Evolutionary conservation across 2,329 filamentous ascomycete species (phyloP).

Genomic region (Rachicladosporium sp.): DNA sequence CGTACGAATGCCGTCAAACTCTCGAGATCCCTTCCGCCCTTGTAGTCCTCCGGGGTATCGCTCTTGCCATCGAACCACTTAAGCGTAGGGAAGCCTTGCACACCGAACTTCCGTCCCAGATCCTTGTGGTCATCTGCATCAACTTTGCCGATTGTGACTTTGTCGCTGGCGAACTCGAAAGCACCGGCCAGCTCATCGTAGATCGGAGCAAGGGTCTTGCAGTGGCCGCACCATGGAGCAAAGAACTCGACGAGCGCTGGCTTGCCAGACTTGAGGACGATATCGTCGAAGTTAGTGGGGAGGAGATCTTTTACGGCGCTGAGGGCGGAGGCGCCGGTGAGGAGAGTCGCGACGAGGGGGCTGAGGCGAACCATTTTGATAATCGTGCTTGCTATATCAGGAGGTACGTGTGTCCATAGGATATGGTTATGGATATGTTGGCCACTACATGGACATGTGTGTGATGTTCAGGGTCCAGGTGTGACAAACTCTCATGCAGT

Average conservation of each 20-base stretch:
- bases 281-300: slow-evolving; percentile 79
- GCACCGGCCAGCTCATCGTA: slow-evolving; percentile 78
- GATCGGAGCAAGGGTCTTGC: slow-evolving; percentile 89
- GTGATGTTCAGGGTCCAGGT: too few relatives aligned
- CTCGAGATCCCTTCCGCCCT: slow-evolving; percentile 75
- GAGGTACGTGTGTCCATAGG: too few relatives aligned
- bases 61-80: slow-evolving; percentile 98
- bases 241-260: slow-evolving; percentile 97
- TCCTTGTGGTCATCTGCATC: slow-evolving; percentile 82
- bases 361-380: neutral
- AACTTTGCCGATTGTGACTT: slow-evolving; percentile 85
- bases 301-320: slow-evolving; percentile 84
- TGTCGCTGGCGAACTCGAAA: slow-evolving; percentile 61
- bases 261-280: slow-evolving; percentile 84
- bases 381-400: too few relatives aligned
- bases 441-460: too few relatives aligned
- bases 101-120: slow-evolving; percentile 72
- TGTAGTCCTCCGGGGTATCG: slow-evolving; percentile 73
- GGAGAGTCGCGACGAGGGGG: slow-evolving; percentile 32
- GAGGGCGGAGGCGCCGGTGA: slow-evolving; percentile 47
- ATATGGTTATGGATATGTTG: too few relatives aligned
- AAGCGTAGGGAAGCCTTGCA: slow-evolving; percentile 91
- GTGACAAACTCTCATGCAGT: too few relatives aligned
- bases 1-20: slow-evolving; percentile 64
- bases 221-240: slow-evolving; percentile 97